Base-by-base conservation (phyloP, 768 basidiomycete species). In the Lanmaoa pseudosensibilis region DNA sequence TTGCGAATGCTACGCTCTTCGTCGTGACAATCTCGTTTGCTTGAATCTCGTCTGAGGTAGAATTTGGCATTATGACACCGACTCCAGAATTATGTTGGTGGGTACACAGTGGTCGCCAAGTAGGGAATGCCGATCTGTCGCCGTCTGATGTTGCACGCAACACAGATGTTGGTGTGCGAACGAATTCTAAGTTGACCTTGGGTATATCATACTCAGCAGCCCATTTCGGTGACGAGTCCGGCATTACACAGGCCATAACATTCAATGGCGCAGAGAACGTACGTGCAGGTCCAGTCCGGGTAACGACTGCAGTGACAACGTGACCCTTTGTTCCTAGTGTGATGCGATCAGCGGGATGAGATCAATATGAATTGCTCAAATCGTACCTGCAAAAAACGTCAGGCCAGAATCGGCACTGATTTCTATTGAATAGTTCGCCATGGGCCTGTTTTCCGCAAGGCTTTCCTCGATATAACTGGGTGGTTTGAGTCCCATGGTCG, bases 211-310 rank as follows among this genome's bases (percentile, higher is more conserved):
- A 37, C 25, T 52, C 53, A 10, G 46, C 36, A 23, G 47, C 52
- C 67, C 56, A 62, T 39, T 57, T 58, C 0, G 41, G 18, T n/a
- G 32, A 54, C 18, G 18, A 10, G 16, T 39, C 3, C 1, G 41
- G 8, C 18, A 0, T 6, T 19, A 58, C 10, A 15, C 34, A 50
- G 23, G 7, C 34, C 7, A 4, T 18, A 9, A 47, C 0, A 0
- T 7, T 34, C 44, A 58, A n/a, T 7, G 50, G 56, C 7, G 16
- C 49, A 10, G 48, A 46, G 25, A 57, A 59, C 2, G 25, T 54
- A 25, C 54, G 68, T 18, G 52, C 52, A 23, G 32, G 19, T 18
- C 60, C 60, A n/a, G 54, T 67, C 38, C 60, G 41, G 10, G 57
- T 56, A 21, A 69, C 8, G 47, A 51, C 15, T 15, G 46, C 46